Conservation (phyloP, 1,284 basidiomycete species). For the Coniferiporia sulphurascens region DNA sequence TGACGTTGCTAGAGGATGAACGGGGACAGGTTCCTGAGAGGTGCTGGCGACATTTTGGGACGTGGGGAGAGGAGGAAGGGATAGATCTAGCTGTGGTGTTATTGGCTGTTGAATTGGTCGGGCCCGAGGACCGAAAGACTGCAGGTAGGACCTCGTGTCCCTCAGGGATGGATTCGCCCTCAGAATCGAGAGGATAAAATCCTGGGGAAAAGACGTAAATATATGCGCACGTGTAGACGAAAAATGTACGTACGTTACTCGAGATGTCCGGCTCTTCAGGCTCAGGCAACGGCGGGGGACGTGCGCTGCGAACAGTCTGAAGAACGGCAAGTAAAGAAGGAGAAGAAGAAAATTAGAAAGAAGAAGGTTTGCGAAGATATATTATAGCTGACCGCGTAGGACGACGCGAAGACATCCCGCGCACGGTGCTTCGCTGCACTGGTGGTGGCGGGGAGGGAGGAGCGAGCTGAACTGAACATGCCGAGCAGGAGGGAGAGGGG, state of each 20-base stretch:
- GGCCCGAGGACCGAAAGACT: constrained; percentile 70
- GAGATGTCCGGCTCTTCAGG: constrained; percentile 56
- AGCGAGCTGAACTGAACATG: constrained; percentile 12
- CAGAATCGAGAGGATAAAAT: constrained; percentile 94
- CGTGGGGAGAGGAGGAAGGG: constrained; percentile 24
- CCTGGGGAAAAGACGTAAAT: constrained; percentile 46
- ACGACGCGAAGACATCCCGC: constrained; percentile 6
- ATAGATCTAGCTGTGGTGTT: constrained; percentile 21
- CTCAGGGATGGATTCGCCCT: constrained; percentile 89
- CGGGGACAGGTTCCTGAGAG: constrained; percentile 24
- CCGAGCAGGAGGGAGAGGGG: not conserved
- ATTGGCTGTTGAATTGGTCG: constrained; percentile 22
- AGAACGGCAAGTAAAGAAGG: not conserved
- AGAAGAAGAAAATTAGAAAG: not conserved
- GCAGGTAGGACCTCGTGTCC: constrained; percentile 87
- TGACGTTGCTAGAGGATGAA: constrained; percentile 57
- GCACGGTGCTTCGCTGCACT: constrained; percentile 4
- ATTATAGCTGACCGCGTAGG: constrained; percentile 12
- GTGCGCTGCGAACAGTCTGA: constrained; percentile 13
- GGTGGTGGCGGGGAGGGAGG: constrained; percentile 7
- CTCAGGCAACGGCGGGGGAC: constrained; percentile 40
- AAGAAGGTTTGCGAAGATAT: not conserved
- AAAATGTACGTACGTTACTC: constrained; percentile 29
- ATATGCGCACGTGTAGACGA: not conserved
- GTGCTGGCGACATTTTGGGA: constrained; percentile 25